Base-by-base conservation (phyloP, 208 protist species). In the Trypanosoma conorhini region DNA sequence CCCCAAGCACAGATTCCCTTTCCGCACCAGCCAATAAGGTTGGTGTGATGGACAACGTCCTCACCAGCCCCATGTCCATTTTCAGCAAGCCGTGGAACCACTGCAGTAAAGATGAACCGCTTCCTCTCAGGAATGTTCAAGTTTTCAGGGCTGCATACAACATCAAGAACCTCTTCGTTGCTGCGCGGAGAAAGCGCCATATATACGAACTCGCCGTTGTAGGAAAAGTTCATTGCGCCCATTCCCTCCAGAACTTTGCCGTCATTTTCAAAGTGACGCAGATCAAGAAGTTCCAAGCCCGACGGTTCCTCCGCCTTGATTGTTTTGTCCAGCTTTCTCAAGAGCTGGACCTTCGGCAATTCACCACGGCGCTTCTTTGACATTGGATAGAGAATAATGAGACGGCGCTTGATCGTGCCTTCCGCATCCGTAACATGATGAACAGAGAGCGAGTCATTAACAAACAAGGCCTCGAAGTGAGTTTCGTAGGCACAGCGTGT, bases 341-440 rank as follows among this genome's bases (percentile, higher is more conserved):
- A 13, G 28, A 94, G 38, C 67, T 87, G 83, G 48, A 79, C 63
- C 31, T 66, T 65, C 3, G 86, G 77, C 40, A 95, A 67, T 65
- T 92, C 89, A 30, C 70, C 79, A 21, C 77, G 79, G 44, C 85
- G 89, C 40, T 33, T 28, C 19, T 70, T 71, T 40, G 62, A 83
- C 82, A 95, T 87, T 10, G 89, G 89, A 72, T 95, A 92, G 33
- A 92, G 76, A 22, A 95, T 72, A 42, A 86, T 66, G 24, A 92
- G 19, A 61, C 86, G 86, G 51, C 86, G 86, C 44, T 66, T 71
- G 40, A 92, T 86, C 30, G 70, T 65, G 51, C 85, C 82, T 22
- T 84, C 56, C 7, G 65, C 63, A 74, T 88, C 74, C 38, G 85
- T 87, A 74, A 89, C 81, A 71, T 90, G 77, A 80, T 95, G 89